A percentile compares a stretch with the other conserved stretches of the same genome.
Evolutionary conservation across 2,329 filamentous ascomycete genomes (phyloP).

Genomic region (Tolypocladium inflatum): DNA sequence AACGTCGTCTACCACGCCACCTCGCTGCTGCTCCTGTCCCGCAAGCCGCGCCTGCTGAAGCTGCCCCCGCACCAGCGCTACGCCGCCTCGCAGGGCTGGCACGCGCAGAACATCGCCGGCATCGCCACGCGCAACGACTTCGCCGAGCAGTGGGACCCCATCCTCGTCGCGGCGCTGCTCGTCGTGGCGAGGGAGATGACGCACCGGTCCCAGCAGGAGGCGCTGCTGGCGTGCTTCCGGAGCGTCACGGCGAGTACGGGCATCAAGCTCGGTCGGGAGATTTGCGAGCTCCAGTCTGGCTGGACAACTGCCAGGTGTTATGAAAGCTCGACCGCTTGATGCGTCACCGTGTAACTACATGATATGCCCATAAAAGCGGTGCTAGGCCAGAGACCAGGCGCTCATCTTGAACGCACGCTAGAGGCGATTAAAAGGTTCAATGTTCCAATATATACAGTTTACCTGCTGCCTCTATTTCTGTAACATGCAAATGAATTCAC

Average conservation of each 20-base stretch:
- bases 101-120: neutral
- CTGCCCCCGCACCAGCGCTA: neutral
- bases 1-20: neutral
- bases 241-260: neutral
- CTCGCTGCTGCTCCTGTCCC: neutral
- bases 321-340: neutral
- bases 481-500: too few relatives aligned
- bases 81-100: neutral
- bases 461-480: too few relatives aligned
- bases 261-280: neutral
- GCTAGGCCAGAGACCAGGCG: neutral
- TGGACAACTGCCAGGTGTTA: neutral
- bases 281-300: neutral
- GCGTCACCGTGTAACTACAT: neutral
- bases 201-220: constrained; percentile 15
- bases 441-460: too few relatives aligned
- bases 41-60: neutral
- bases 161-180: neutral
- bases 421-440: too few relatives aligned
- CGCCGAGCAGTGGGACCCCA: neutral
- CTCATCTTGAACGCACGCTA: too few relatives aligned
- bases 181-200: constrained; percentile 7
- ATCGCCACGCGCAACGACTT: neutral
- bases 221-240: constrained; percentile 9
- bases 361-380: neutral